Evolutionary conservation across 169 alveolate species (phyloP).

Genomic region (Plasmodium chabaudi): DNA sequence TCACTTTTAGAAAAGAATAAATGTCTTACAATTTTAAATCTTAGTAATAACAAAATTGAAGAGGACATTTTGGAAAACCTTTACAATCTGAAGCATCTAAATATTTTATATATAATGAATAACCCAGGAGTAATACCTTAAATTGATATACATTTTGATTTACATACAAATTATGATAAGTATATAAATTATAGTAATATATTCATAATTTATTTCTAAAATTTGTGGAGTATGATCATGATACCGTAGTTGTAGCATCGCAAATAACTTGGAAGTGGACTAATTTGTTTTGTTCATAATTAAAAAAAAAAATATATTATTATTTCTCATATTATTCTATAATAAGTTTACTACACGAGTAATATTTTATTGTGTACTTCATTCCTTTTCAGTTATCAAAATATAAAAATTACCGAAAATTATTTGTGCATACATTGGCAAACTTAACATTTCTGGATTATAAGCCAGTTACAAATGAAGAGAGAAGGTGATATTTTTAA

Average conservation of each 20-base stretch:
- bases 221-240: too few species aligned
- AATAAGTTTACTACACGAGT: too few species aligned
- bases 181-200: too few species aligned
- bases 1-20: conserved; percentile 21
- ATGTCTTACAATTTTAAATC: conserved; percentile 28
- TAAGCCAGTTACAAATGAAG: conserved; percentile 60
- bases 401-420: conserved; percentile 53
- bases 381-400: conserved; percentile 25
- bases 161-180: not conserved
- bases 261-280: too few species aligned
- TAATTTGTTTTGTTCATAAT: too few species aligned
- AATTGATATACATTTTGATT: not conserved
- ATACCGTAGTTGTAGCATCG: too few species aligned
- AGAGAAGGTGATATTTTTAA: conserved; percentile 34
- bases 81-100: conserved; percentile 1
- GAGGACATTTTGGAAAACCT: conserved; percentile 59
- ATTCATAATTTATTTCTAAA: too few species aligned
- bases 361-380: too few species aligned
- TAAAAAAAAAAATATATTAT: too few species aligned
- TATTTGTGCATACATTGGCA: conserved; percentile 46
- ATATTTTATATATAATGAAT: conserved; percentile 49
- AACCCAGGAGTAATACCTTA: conserved; percentile 59
- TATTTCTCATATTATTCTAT: too few species aligned
- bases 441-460: conserved; percentile 58
- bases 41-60: conserved; percentile 46